phyloP scores from a whole-genome alignment of 192 early-diverging fungal genomes.

The Polychytrium aggregatum region DNA sequence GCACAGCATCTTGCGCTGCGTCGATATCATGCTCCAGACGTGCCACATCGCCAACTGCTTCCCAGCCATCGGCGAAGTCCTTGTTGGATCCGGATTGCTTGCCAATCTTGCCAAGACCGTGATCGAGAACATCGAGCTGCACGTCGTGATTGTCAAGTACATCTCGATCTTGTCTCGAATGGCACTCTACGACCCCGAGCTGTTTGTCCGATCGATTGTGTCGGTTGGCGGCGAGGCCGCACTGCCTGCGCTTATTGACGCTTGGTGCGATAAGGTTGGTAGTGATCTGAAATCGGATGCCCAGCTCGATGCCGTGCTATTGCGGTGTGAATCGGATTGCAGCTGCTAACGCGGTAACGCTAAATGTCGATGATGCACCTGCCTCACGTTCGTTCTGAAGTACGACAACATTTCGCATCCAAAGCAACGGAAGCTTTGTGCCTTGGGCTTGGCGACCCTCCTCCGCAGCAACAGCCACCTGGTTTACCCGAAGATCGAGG shows the following conservation, averaged over 20 bases:
- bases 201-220: conserved; percentile 37
- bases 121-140: conserved; percentile 35
- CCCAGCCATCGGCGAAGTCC: conserved; percentile 27
- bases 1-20: conserved; percentile 42
- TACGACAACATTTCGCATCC: conserved; percentile 66
- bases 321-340: background rate
- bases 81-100: conserved; percentile 44
- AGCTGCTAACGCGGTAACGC: background rate
- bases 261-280: conserved; percentile 40
- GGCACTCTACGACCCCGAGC: conserved; percentile 41
- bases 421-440: conserved; percentile 52
- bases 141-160: conserved; percentile 49
- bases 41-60: conserved; percentile 24
- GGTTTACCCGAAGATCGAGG: conserved; percentile 32
- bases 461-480: conserved; percentile 33
- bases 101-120: conserved; percentile 41
- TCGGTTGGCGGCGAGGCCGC: conserved; percentile 31
- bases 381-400: conserved; percentile 18
- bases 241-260: conserved; percentile 16
- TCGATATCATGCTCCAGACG: conserved; percentile 44
- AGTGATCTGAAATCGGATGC: conserved; percentile 58
- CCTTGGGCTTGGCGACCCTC: conserved; percentile 45
- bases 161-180: conserved; percentile 52
- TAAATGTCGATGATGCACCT: background rate
- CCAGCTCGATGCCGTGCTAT: background rate